Evolutionary conservation across 495 filamentous ascomycete genomes (phyloP).

Genomic region (Penicillium cataractarum): DNA sequence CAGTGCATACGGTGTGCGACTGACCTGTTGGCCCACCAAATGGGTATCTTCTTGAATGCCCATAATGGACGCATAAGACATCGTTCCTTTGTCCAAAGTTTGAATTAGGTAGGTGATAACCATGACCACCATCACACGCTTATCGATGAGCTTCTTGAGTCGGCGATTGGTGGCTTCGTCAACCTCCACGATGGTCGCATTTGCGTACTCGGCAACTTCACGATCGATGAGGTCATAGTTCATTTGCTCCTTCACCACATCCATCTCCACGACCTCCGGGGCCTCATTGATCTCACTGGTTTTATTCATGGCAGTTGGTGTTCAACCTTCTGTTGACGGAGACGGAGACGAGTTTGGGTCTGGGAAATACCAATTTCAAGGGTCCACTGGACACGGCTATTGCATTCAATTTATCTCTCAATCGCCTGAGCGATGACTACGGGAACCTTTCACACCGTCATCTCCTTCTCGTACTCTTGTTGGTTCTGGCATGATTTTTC

Average conservation of each 20-base stretch:
- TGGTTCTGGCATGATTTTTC: neutral
- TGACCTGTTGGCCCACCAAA: constrained; percentile 52
- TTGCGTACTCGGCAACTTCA: constrained; percentile 65
- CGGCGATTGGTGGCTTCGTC: constrained; percentile 56
- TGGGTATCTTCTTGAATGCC: constrained; percentile 58
- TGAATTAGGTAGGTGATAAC: constrained; percentile 64
- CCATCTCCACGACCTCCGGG: constrained; percentile 6
- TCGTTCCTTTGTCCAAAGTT: constrained; percentile 68
- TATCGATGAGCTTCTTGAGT: constrained; percentile 55
- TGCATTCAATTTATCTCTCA: neutral
- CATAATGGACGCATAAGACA: constrained; percentile 72
- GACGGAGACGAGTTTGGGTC: neutral
- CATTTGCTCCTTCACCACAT: constrained; percentile 44
- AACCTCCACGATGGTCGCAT: constrained; percentile 52
- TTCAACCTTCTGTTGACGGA: neutral
- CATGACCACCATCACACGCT: constrained; percentile 54
- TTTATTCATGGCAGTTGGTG: neutral
- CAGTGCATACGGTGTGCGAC: neutral
- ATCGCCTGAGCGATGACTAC: neutral
- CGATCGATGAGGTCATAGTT: constrained; percentile 59
- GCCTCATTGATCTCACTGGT: constrained; percentile 2
- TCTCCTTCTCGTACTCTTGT: neutral
- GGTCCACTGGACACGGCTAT: neutral
- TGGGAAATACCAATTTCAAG: neutral
- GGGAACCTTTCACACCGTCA: neutral